Conservation (phyloP, 768 basidiomycete genomes). For the Psilocybe azurescens region DNA sequence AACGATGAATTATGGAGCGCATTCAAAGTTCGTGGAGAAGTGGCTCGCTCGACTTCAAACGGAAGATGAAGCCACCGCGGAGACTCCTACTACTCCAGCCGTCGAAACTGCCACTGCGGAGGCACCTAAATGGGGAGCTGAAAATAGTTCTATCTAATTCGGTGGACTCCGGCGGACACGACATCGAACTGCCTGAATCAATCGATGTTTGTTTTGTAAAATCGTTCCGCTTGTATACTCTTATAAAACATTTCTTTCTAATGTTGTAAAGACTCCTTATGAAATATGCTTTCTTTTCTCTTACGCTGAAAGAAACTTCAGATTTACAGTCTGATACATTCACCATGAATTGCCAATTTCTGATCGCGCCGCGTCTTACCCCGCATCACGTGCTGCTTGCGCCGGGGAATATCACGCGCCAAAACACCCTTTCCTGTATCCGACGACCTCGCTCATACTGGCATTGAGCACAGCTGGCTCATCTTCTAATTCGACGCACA, state of each 20-base stretch:
- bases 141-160: neutral
- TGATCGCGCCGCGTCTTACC: neutral
- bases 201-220: no score
- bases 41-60: constrained; percentile 60
- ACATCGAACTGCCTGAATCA: no score
- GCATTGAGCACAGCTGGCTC: neutral
- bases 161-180: neutral
- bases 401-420: constrained; percentile 5
- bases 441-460: neutral
- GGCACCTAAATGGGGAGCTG: neutral
- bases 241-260: no score
- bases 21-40: constrained; percentile 73
- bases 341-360: neutral
- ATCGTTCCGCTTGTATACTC: no score
- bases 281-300: no score
- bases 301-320: no score
- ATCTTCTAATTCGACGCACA: no score
- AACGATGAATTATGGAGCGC: constrained; percentile 66
- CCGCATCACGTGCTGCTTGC: constrained; percentile 2
- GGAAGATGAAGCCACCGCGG: constrained; percentile 33
- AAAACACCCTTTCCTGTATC: neutral
- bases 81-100: constrained; percentile 12
- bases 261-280: no score
- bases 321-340: no score
- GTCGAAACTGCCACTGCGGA: neutral